Percentiles rank a stretch among this genome's conserved stretches.
Conservation (phyloP, 306 rosid genomes). For the Vigna hirtella region DNA sequence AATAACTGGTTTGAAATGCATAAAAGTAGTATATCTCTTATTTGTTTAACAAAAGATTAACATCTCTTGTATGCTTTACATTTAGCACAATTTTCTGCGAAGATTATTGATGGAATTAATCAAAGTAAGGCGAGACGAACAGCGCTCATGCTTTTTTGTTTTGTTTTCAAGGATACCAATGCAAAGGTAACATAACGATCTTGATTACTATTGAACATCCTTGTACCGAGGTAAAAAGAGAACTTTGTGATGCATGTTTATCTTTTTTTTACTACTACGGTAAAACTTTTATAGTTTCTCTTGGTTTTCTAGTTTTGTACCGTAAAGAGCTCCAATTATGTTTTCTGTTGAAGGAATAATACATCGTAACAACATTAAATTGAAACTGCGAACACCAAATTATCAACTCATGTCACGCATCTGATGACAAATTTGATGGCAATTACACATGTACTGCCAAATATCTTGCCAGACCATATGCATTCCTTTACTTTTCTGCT, state of each 20-base stretch:
- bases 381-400: not conserved
- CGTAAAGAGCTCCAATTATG: not conserved
- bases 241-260: not conserved
- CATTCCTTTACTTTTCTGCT: constrained; percentile 16
- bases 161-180: constrained; percentile 62
- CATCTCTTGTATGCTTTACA: constrained; percentile 38
- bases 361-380: constrained; percentile 15
- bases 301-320: constrained; percentile 20
- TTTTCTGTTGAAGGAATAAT: not conserved
- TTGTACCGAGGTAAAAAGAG: not conserved
- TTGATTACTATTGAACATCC: constrained; percentile 23
- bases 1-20: constrained; percentile 38
- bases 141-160: constrained; percentile 82
- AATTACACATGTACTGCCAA: not conserved
- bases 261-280: not conserved
- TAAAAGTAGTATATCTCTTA: constrained; percentile 19
- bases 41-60: constrained; percentile 35
- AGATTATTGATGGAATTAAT: constrained; percentile 85
- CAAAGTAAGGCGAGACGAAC: constrained; percentile 78
- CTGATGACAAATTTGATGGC: not conserved
- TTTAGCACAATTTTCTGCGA: constrained; percentile 75
- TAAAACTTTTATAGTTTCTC: not conserved
- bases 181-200: constrained; percentile 61
- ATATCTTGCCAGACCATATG: not conserved
- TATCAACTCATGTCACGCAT: constrained; percentile 1